A percentile compares a stretch with the other conserved stretches of the same genome.
phyloP scores from a whole-genome alignment of 2,329 filamentous ascomycete species.

The Karstenula rhodostoma region DNA sequence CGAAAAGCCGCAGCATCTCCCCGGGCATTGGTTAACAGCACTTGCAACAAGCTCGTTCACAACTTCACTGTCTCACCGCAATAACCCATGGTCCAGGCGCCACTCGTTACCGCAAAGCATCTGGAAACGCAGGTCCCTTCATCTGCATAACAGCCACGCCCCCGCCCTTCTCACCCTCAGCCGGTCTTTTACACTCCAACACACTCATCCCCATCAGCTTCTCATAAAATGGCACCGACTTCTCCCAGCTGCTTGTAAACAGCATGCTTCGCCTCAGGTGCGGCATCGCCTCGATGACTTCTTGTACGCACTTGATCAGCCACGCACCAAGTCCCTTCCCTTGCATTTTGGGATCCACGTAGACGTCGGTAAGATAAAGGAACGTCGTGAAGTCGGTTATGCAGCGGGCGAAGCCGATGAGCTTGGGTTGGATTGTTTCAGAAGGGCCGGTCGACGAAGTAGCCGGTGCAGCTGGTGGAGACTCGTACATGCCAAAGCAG shows the following conservation, averaged over 20 bases:
- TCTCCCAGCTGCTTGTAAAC: constrained; percentile 20
- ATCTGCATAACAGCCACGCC: constrained; percentile 17
- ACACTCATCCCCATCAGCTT: constrained; percentile 18
- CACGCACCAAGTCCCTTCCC: constrained; percentile 19
- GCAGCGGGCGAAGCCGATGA: constrained; percentile 20
- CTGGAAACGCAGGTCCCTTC: constrained; percentile 15
- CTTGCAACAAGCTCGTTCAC: too few species aligned
- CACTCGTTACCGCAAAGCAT: neutral
- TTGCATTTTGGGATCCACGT: constrained; percentile 14
- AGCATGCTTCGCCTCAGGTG: constrained; percentile 19
- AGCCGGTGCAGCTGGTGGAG: neutral
- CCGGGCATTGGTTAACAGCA: too few species aligned
- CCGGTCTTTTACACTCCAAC: constrained; percentile 4
- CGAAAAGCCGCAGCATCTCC: too few species aligned
- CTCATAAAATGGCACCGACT: constrained; percentile 23
- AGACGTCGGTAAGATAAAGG: constrained; percentile 22
- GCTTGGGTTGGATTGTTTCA: neutral
- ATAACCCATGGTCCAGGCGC: too few species aligned
- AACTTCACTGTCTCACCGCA: too few species aligned
- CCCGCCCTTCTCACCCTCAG: constrained; percentile 5
- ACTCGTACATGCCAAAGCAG: constrained; percentile 19
- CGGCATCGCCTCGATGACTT: constrained; percentile 20
- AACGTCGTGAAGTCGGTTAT: constrained; percentile 23
- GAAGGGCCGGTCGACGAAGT: too few species aligned
- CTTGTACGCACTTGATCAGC: constrained; percentile 18